Evolutionary conservation across 495 filamentous ascomycete species (phyloP), one percentile per base, ranked within the genome.

Genomic region (Aspergillus affinis): DNA sequence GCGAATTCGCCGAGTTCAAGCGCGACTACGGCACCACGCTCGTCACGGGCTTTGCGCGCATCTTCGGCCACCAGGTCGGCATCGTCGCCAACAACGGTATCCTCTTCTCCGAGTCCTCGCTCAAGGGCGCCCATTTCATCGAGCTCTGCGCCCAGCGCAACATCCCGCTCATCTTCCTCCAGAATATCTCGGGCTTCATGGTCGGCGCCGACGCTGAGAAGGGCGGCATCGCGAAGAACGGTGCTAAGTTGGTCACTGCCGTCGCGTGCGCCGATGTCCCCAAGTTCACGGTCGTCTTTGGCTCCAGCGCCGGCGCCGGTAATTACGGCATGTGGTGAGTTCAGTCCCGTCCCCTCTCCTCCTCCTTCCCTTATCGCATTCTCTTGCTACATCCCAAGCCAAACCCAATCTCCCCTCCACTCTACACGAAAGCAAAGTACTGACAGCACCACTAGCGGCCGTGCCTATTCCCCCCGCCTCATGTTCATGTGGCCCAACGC

Each of bases 151-250:
- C 86, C 7, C 90, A 98, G 72, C 88, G 95, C 53, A 82, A 87
- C 23, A 90, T 98, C 51, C 93, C 94, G 17, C 79, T 98, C 0
- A 78, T 98, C 30, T 98, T 98, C 74, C 75, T 98, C 44, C 94
- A 98, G 70, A 98, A 98, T 69, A 98, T 98, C 71, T 88, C 84
- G 7, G 94, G 94, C 26, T 98, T 98, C 80, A 98, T 98, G 94
- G 94, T 98, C 13, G 94, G 94, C 27, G 83, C 82, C 8, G 92
- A 96, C 66, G 94, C 93, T 4, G 94, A 98, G 73, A 87, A 87
- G 47, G 94, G 92, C 54, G 94, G 94, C 7, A 98, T 98, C 64
- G 94, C 94, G 29, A 98, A 98, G 82, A 96, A 98, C 68, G 94
- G 94, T 47, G 94, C 94, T 0, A 98, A 98, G 78, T 82, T 98